phyloP scores from a whole-genome alignment of 148 eudicot species.

The Nyssa sinensis region DNA sequence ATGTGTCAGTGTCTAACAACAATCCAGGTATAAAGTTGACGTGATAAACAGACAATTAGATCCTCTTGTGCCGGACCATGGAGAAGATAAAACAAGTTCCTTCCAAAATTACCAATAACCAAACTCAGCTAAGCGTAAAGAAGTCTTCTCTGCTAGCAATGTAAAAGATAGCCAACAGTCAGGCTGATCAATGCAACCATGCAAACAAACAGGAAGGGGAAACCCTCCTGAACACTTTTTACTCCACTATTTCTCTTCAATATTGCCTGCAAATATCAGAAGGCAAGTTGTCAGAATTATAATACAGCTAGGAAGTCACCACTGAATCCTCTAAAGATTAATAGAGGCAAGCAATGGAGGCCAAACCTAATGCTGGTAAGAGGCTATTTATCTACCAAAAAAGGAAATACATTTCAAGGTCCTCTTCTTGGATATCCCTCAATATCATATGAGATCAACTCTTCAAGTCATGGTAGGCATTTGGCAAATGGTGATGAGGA shows the following conservation, averaged over 20 bases:
- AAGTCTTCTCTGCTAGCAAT: slow-evolving; percentile 1
- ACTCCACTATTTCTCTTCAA: slow-evolving; percentile 26
- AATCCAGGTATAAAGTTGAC: not conserved
- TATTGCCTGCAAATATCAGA: slow-evolving; percentile 36
- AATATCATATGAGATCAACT: no score
- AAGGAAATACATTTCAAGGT: no score
- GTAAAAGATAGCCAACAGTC: slow-evolving; percentile 48
- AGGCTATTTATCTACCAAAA: no score
- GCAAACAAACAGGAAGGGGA: slow-evolving; percentile 56
- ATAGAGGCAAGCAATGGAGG: not conserved
- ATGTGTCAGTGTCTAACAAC: not conserved
- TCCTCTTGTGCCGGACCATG: not conserved
- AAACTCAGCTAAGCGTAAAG: not conserved
- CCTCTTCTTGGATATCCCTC: no score
- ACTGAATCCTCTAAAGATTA: not conserved
- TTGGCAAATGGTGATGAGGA: no score
- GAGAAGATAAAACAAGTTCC: not conserved
- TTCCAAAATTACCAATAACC: not conserved
- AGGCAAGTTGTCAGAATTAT: not conserved
- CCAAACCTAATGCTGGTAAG: no score
- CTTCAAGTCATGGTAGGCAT: no score
- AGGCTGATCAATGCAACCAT: slow-evolving; percentile 52
- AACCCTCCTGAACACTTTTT: slow-evolving; percentile 46
- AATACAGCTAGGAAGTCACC: not conserved
- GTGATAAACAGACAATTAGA: not conserved